Conservation (phyloP, 306 rosid genomes). For the Luffa aegyptiaca region DNA sequence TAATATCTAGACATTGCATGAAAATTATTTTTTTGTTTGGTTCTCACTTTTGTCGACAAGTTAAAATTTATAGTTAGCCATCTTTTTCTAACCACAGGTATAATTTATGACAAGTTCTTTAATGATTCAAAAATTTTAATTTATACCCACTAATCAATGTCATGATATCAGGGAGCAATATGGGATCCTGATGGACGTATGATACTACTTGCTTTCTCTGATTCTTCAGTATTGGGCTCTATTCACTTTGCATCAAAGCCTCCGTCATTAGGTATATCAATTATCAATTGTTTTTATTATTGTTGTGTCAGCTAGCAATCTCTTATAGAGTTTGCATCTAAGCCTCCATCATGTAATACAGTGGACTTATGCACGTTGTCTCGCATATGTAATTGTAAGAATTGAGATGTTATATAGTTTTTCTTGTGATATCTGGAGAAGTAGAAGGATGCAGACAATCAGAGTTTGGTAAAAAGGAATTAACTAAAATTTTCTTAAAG, state of each 20-base stretch:
- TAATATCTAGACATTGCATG: neutral
- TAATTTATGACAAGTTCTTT: neutral
- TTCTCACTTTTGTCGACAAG: neutral
- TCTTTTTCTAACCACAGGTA: neutral
- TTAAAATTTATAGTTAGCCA: neutral
- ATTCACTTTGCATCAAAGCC: slow-evolving; percentile 97
- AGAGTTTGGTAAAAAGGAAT: neutral
- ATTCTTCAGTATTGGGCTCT: slow-evolving; percentile 80
- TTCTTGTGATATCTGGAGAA: neutral
- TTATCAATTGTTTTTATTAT: slow-evolving; percentile 11
- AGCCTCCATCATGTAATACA: neutral
- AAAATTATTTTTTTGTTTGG: neutral
- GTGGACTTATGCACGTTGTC: neutral
- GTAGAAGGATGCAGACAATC: neutral
- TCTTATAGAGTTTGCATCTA: neutral
- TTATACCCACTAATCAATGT: neutral
- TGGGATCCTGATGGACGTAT: slow-evolving; percentile 97
- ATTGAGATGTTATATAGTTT: neutral
- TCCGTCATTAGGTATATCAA: slow-evolving; percentile 64
- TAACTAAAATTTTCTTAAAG: neutral
- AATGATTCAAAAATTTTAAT: neutral
- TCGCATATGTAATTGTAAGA: neutral
- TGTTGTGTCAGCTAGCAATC: slow-evolving; percentile 3
- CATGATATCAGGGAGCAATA: slow-evolving; percentile 59
- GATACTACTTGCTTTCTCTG: slow-evolving; percentile 81